Evolutionary conservation across 257 asterid genomes (phyloP).

Genomic region (Vinca minor): DNA sequence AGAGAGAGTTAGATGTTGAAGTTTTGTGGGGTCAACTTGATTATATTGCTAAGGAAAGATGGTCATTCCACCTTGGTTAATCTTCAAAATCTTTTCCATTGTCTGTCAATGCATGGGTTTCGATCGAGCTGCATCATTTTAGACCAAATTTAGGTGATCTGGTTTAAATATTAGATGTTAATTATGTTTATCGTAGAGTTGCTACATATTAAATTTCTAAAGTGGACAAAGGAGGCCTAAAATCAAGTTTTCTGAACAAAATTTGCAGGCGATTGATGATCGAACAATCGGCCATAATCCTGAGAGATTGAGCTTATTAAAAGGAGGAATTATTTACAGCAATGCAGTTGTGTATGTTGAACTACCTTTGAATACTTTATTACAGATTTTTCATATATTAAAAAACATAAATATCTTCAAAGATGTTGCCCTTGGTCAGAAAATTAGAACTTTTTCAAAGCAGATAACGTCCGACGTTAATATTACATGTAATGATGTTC

Average conservation of each 20-base stretch:
- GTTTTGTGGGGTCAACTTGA: too few relatives aligned
- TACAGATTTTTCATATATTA: neutral
- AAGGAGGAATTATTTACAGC: conserved; percentile 88
- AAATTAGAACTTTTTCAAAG: neutral
- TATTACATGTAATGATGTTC: neutral
- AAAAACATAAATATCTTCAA: neutral
- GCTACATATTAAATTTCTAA: neutral
- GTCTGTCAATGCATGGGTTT: neutral
- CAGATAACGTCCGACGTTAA: neutral
- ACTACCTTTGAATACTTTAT: conserved; percentile 2
- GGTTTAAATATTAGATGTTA: neutral
- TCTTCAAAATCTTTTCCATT: neutral
- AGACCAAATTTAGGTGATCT: neutral
- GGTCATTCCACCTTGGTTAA: neutral
- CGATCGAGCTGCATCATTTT: neutral
- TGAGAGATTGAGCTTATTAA: conserved; percentile 81
- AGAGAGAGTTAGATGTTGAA: too few relatives aligned
- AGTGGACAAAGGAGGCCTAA: neutral
- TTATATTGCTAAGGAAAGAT: too few relatives aligned
- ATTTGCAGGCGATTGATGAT: conserved; percentile 74
- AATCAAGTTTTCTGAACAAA: conserved; percentile 13
- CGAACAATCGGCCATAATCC: conserved; percentile 90
- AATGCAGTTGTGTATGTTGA: conserved; percentile 73
- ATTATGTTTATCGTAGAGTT: neutral
- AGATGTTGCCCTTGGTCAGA: neutral